Conservation (phyloP, 1,139 yeast species). For the Candida pseudoviswanathii region DNA sequence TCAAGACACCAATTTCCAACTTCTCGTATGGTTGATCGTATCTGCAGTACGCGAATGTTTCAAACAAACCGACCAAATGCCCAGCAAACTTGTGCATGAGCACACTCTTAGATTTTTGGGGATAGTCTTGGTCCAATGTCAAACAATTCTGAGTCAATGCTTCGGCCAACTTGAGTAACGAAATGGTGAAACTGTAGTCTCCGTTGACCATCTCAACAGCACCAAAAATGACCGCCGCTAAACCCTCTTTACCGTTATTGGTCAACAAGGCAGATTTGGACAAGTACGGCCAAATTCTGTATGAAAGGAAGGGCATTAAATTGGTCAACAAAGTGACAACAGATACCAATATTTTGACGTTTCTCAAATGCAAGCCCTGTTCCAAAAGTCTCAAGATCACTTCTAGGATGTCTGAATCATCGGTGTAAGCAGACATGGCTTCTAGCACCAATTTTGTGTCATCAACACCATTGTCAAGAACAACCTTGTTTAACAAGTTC, state of each 20-base stretch:
- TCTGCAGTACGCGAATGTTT: slow-evolving; percentile 72
- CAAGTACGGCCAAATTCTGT: slow-evolving; percentile 79
- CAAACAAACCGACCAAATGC: slow-evolving; percentile 69
- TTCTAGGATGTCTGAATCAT: slow-evolving; percentile 70
- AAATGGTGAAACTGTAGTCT: slow-evolving; percentile 62
- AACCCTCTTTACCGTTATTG: slow-evolving; percentile 69
- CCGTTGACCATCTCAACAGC: slow-evolving; percentile 75
- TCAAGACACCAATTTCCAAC: slow-evolving; percentile 60
- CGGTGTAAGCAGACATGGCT: slow-evolving; percentile 59
- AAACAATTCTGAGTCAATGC: slow-evolving; percentile 58
- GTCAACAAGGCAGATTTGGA: slow-evolving; percentile 68
- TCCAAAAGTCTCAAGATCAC: slow-evolving; percentile 67
- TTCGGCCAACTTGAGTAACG: slow-evolving; percentile 57
- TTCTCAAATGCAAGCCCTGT: slow-evolving; percentile 61
- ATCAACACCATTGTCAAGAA: slow-evolving; percentile 43
- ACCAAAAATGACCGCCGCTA: slow-evolving; percentile 64
- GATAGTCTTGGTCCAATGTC: slow-evolving; percentile 38
- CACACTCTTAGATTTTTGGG: slow-evolving; percentile 48
- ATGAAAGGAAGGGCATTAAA: slow-evolving; percentile 53
- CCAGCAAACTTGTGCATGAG: slow-evolving; percentile 58
- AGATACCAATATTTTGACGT: slow-evolving; percentile 47
- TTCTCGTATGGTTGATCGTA: slow-evolving; percentile 59
- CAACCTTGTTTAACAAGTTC: slow-evolving; percentile 51
- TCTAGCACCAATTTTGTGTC: slow-evolving; percentile 51
- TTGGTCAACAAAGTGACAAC: slow-evolving; percentile 55